Evolutionary conservation across 768 basidiomycete species (phyloP).

Genomic region (Royoungia palumana): DNA sequence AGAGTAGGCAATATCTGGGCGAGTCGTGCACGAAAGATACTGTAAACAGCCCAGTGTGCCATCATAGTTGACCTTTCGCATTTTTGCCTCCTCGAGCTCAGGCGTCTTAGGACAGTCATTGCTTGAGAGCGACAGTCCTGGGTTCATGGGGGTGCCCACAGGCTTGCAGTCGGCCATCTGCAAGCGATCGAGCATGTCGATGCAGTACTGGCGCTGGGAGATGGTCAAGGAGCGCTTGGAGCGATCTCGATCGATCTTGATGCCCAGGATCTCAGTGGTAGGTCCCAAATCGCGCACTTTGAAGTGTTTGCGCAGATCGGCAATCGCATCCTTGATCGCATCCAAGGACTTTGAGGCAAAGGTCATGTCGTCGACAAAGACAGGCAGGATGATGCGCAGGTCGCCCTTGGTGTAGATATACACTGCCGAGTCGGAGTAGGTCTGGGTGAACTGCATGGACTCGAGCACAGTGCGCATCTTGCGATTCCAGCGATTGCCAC

Average conservation of each 20-base stretch:
- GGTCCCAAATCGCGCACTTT: constrained; percentile 14
- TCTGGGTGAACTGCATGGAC: too few species aligned
- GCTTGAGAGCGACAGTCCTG: too few species aligned
- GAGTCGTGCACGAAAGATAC: constrained; percentile 9
- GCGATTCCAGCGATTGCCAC: too few species aligned
- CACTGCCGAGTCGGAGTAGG: too few species aligned
- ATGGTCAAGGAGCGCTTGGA: constrained; percentile 6
- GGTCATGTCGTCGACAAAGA: too few species aligned
- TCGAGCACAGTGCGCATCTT: too few species aligned
- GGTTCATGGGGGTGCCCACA: constrained; percentile 18
- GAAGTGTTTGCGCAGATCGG: not conserved
- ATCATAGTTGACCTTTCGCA: constrained; percentile 15
- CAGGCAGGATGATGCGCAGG: too few species aligned
- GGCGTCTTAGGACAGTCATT: not conserved
- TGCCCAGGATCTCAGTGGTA: constrained; percentile 20
- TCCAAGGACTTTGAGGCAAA: not conserved
- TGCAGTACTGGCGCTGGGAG: constrained; percentile 21
- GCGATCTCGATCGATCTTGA: constrained; percentile 18
- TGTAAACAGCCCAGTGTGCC: constrained; percentile 8
- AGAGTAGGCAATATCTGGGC: constrained; percentile 26
- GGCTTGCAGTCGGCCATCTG: constrained; percentile 20
- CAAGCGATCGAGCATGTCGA: constrained; percentile 18
- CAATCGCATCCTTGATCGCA: not conserved
- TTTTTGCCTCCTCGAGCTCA: not conserved
- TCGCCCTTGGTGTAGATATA: too few species aligned